A percentile compares a stretch with the other conserved stretches of the same genome.
These are phyloP conservation scores for Malassezia yamatoensis DNA, from an alignment of 1,284 basidiomycete genomes.

Conservation along the genomic window DNA sequence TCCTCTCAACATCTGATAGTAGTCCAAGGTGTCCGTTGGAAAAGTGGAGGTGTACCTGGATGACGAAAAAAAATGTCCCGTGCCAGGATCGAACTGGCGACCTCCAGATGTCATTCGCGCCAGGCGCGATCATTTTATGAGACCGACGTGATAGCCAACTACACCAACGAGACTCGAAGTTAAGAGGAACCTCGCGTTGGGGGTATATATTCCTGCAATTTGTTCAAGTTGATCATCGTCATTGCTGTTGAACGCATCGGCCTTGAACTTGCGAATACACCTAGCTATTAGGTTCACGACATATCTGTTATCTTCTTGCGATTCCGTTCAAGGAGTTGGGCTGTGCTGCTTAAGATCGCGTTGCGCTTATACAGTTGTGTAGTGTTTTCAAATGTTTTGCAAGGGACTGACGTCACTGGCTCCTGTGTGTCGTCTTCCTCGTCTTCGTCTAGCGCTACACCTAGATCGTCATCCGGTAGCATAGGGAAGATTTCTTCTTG, in stretches of 20 bases:
- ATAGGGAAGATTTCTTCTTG: background rate
- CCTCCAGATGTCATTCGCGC: conserved; percentile 22
- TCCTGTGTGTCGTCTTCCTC: too few relatives aligned
- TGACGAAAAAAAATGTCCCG: conserved; percentile 16
- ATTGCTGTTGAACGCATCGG: too few relatives aligned
- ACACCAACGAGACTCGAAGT: conserved; percentile 21
- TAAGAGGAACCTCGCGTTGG: background rate
- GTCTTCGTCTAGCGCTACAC: background rate
- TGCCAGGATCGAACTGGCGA: conserved; percentile 24
- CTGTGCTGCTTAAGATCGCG: background rate
- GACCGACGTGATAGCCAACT: conserved; percentile 23
- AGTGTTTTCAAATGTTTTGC: too few relatives aligned
- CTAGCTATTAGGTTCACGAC: background rate
- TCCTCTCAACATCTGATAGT: too few relatives aligned
- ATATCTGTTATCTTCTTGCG: conserved; percentile 4
- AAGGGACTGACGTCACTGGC: too few relatives aligned
- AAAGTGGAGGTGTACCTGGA: too few relatives aligned
- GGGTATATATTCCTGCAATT: background rate
- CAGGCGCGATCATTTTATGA: conserved; percentile 20
- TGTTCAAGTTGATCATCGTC: too few relatives aligned
- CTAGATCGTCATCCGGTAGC: conserved; percentile 2
- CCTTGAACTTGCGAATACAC: too few relatives aligned
- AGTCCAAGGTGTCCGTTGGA: too few relatives aligned
- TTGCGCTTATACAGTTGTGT: too few relatives aligned
- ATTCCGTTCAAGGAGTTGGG: background rate